Conservation (phyloP, 1,284 basidiomycete species). For the Puccinia novopanici region DNA sequence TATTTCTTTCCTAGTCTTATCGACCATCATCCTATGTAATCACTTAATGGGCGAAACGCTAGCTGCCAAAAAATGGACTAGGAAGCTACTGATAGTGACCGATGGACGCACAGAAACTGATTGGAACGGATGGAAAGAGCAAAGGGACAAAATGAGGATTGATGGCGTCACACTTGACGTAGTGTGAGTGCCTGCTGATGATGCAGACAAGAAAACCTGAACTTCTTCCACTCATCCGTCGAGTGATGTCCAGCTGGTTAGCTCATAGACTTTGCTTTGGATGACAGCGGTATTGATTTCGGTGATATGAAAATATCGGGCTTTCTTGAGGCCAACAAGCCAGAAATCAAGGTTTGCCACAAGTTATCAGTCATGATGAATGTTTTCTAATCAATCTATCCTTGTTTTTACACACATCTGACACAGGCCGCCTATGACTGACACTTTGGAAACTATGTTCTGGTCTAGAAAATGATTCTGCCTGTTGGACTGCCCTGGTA, state of each 20-base stretch:
- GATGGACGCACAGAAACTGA: slow-evolving; percentile 24
- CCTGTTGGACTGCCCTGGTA: slow-evolving; percentile 19
- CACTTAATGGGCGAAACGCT: slow-evolving; percentile 36
- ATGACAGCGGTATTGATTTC: slow-evolving; percentile 42
- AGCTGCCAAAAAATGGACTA: slow-evolving; percentile 29
- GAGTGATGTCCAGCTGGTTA: neutral
- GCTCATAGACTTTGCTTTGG: neutral
- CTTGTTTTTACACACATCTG: neutral
- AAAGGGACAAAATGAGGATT: slow-evolving; percentile 16
- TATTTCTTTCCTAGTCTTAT: slow-evolving; percentile 10
- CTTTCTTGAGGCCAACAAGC: slow-evolving; percentile 33
- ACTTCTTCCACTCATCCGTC: neutral
- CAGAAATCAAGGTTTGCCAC: slow-evolving; percentile 35
- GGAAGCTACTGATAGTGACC: slow-evolving; percentile 37
- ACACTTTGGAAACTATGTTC: slow-evolving; percentile 7
- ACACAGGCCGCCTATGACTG: slow-evolving; percentile 22
- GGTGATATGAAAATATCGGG: slow-evolving; percentile 22
- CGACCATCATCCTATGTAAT: slow-evolving; percentile 46
- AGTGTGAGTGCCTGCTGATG: slow-evolving; percentile 20
- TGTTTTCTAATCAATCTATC: neutral
- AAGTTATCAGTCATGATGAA: neutral
- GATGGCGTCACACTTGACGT: slow-evolving; percentile 27
- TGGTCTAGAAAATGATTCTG: slow-evolving; percentile 22
- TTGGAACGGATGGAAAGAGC: slow-evolving; percentile 33
- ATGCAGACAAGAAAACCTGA: neutral